A percentile compares a stretch with the other conserved stretches of the same genome.
phyloP scores from a whole-genome alignment of 1,139 yeast species.

The Candida sp. region DNA sequence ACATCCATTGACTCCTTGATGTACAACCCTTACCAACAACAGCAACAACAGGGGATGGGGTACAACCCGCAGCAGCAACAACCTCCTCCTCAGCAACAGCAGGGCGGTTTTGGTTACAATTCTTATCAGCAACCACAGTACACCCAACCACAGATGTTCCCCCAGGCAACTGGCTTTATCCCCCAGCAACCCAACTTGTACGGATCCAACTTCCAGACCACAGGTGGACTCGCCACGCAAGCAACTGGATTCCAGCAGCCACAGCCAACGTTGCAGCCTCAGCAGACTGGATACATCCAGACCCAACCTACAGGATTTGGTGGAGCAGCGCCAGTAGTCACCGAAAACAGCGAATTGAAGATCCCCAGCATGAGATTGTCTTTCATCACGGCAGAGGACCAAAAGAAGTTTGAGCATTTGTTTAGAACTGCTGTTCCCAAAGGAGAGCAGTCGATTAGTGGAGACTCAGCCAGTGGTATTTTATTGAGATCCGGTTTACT shows the following conservation, averaged over 20 bases:
- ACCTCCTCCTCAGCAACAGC: constrained; percentile 25
- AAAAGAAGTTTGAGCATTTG: constrained; percentile 80
- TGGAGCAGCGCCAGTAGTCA: constrained; percentile 27
- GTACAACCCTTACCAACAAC: constrained; percentile 52
- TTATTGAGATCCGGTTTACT: constrained; percentile 80
- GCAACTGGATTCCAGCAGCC: constrained; percentile 31
- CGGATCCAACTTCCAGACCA: constrained; percentile 21
- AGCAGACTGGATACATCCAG: constrained; percentile 38
- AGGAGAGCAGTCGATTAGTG: constrained; percentile 78
- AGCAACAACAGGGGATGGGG: constrained; percentile 37
- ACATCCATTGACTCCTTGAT: constrained; percentile 18
- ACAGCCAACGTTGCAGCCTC: constrained; percentile 21
- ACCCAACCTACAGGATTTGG: constrained; percentile 43
- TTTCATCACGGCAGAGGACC: constrained; percentile 85
- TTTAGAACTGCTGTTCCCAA: constrained; percentile 79
- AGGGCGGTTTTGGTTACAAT: constrained; percentile 28
- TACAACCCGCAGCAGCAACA: constrained; percentile 21
- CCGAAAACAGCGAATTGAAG: constrained; percentile 45
- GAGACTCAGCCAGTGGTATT: constrained; percentile 80
- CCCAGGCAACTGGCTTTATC: constrained; percentile 21
- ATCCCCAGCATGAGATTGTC: constrained; percentile 77
- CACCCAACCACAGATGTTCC: constrained; percentile 7
- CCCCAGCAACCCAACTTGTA: constrained; percentile 20
- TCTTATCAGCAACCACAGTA: constrained; percentile 22
- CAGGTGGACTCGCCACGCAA: constrained; percentile 22